Percentiles rank a stretch among this genome's conserved stretches.
Evolutionary conservation across 805 yeast species (phyloP).

Genomic region (Suhomyces vadensis): DNA sequence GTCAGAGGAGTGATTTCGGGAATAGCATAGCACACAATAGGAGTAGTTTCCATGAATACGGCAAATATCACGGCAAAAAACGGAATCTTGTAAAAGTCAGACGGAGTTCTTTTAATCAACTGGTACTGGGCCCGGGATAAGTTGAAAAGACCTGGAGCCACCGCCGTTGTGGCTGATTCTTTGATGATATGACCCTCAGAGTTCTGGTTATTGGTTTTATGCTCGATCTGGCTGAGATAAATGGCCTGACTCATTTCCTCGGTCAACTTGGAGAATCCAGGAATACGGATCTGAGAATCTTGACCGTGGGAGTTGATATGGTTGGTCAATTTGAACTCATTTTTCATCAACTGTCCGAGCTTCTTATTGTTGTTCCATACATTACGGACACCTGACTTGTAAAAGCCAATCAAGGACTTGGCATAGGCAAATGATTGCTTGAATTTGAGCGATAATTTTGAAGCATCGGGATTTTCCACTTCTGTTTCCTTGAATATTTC

Average conservation of each 20-base stretch:
- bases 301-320: conserved; percentile 24
- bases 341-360: conserved; percentile 17
- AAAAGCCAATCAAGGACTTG: conserved; percentile 49
- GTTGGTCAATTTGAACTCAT: conserved; percentile 21
- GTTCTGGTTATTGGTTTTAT: conserved; percentile 20
- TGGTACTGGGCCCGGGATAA: conserved; percentile 54
- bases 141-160: conserved; percentile 27
- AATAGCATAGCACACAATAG: conserved; percentile 50
- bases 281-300: conserved; percentile 28
- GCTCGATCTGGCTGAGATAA: conserved; percentile 40
- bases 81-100: conserved; percentile 55
- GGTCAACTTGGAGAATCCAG: conserved; percentile 37
- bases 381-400: conserved; percentile 56
- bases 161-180: conserved; percentile 10
- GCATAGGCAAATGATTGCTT: conserved; percentile 48
- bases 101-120: conserved; percentile 48
- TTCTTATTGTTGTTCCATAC: conserved; percentile 48
- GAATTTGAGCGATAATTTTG: conserved; percentile 19
- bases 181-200: conserved; percentile 21
- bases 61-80: conserved; percentile 48
- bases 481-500: conserved; percentile 29
- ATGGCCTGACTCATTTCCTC: conserved; percentile 35
- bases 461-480: conserved; percentile 16
- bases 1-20: conserved; percentile 62
- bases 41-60: conserved; percentile 56